Evolutionary conservation across 768 basidiomycete genomes (phyloP), one percentile per base, ranked within the genome.

Genomic region (Suillus discolor): DNA sequence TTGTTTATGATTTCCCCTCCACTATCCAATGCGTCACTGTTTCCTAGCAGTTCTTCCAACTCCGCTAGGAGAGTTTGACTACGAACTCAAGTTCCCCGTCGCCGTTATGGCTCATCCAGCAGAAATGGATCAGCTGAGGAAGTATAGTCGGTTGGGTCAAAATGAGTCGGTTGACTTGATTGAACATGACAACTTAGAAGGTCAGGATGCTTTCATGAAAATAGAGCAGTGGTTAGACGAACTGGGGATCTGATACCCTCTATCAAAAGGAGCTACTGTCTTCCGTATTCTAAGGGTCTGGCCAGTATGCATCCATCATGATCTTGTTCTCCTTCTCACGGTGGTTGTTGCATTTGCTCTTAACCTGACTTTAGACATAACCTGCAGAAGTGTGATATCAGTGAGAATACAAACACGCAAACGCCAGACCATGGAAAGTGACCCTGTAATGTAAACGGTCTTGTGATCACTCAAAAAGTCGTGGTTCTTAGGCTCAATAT

Each of bases 1-100:
- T 78, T 92, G 59, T 80, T 89, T 65, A 79, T 91, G n/a, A 81
- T 89, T 39, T 83, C 84, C 28, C 87, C 86, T 11, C 87, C 86
- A 1, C 57, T 78, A 12, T 79, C 81, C 49, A 82, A 85, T 62
- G 69, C 72, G 9, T 72, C 75, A 1, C 71, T 84, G 23, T 61
- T 73, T 2, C 69, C 67, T 15, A 62, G 44, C 41, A 62, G n/a
- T 70, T 36, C 78, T 83, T 7, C 79, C 81, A 0, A 79, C 77
- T 0, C 72, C 74, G 23, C 70, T 85, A 25, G 66, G 73, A 9
- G 86, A 89, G 67, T 90, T 90, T 70, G 74, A 83, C 65, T 90
- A 83, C 68, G 89, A 89, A 25, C 84, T 86, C 0, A 79, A 79
- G 59, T 90, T 90, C 70, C 89, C 89, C 0, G 81, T 90, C 60